Conservation (phyloP, 768 basidiomycete genomes). For the Tylopilus sp. region DNA sequence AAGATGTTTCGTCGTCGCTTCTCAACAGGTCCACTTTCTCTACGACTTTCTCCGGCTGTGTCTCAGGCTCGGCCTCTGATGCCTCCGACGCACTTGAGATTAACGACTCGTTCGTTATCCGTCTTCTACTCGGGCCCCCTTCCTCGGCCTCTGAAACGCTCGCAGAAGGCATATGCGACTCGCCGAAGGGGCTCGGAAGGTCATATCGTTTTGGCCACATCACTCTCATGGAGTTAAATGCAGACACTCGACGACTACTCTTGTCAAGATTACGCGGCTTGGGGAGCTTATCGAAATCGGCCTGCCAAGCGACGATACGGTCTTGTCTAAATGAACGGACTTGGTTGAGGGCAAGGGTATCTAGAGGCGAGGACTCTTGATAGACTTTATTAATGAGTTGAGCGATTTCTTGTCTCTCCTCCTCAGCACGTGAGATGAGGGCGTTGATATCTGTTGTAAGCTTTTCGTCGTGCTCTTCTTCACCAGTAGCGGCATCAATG, state of each 20-base stretch:
- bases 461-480: slow-evolving; percentile 64
- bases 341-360: slow-evolving; percentile 84
- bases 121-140: slow-evolving; percentile 40
- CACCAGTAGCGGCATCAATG: slow-evolving; percentile 77
- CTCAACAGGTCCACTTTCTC: slow-evolving; percentile 16
- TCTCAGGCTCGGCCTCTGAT: slow-evolving; percentile 57
- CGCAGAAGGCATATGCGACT: slow-evolving; percentile 55
- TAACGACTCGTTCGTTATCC: slow-evolving; percentile 53
- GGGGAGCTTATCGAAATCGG: slow-evolving; percentile 83
- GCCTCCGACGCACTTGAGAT: slow-evolving; percentile 70
- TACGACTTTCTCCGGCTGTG: slow-evolving; percentile 19
- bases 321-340: slow-evolving; percentile 88
- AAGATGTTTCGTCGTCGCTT: slow-evolving; percentile 17
- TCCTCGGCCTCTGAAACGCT: slow-evolving; percentile 77
- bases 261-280: slow-evolving; percentile 62
- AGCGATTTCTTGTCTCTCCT: slow-evolving; percentile 70
- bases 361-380: slow-evolving; percentile 72
- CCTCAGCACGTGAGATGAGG: slow-evolving; percentile 70
- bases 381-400: slow-evolving; percentile 77
- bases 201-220: slow-evolving; percentile 71
- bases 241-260: slow-evolving; percentile 51
- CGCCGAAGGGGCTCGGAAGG: slow-evolving; percentile 49
- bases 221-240: slow-evolving; percentile 65
- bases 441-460: slow-evolving; percentile 60
- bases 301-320: slow-evolving; percentile 95